Conservation (phyloP, 257 asterid species). For the Phtheirospermum japonicum region DNA sequence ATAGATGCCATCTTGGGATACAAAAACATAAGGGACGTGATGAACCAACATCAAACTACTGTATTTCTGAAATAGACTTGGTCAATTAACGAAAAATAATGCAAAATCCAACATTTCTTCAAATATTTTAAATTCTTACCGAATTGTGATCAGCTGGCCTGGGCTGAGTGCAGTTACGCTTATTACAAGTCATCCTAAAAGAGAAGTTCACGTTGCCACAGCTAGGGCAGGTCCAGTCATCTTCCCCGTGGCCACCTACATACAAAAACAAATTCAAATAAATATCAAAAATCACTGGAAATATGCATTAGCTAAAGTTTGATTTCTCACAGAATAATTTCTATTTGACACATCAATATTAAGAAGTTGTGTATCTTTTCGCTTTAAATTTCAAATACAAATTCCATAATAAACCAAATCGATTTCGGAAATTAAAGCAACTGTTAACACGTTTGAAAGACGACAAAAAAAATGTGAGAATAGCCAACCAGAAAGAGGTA, state of each 20-base stretch:
- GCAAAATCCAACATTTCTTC: neutral
- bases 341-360: neutral
- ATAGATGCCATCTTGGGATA: no score
- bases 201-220: conserved; percentile 89
- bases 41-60: no score
- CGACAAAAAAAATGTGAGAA: no score
- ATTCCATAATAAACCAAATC: neutral
- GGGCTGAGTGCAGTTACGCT: conserved; percentile 84
- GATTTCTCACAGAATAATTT: neutral
- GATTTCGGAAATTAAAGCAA: neutral
- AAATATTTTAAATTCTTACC: conserved; percentile 35
- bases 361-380: neutral
- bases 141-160: conserved; percentile 78
- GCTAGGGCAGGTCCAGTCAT: conserved; percentile 91
- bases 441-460: no score
- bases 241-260: conserved; percentile 85
- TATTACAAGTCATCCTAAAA: conserved; percentile 80
- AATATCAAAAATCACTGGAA: neutral
- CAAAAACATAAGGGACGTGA: no score
- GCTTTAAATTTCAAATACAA: neutral
- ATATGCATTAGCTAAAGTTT: no score
- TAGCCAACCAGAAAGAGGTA: no score
- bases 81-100: neutral
- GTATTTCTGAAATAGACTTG: conserved; percentile 19
- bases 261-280: conserved; percentile 23